phyloP scores from a whole-genome alignment of 1,139 yeast species.

The Suhomyces panamericanus region DNA sequence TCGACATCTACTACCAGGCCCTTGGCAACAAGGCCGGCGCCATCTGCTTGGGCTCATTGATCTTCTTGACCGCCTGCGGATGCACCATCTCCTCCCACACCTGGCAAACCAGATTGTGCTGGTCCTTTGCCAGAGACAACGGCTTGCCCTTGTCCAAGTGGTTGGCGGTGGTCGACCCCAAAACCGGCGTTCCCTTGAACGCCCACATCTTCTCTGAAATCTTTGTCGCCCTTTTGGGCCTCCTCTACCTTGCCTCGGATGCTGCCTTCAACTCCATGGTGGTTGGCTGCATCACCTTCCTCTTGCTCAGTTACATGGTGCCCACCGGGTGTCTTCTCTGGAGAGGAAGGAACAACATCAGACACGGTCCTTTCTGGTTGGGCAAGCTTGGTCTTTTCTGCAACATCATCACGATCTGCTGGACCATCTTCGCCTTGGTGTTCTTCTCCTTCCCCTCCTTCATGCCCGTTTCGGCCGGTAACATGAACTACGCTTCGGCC shows the following conservation, averaged over 20 bases:
- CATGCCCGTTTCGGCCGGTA: slow-evolving; percentile 61
- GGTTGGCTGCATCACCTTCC: slow-evolving; percentile 46
- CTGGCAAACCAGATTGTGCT: slow-evolving; percentile 73
- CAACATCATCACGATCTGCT: slow-evolving; percentile 53
- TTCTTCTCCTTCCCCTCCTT: slow-evolving; percentile 68
- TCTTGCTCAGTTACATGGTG: slow-evolving; percentile 42
- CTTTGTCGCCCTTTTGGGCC: slow-evolving; percentile 42
- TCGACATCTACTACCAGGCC: slow-evolving; percentile 63
- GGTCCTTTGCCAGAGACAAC: slow-evolving; percentile 75
- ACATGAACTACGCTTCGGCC: slow-evolving; percentile 73
- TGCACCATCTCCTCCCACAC: slow-evolving; percentile 73
- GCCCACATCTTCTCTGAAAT: slow-evolving; percentile 45
- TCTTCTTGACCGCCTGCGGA: slow-evolving; percentile 64
- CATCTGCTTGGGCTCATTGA: slow-evolving; percentile 54
- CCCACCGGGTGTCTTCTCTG: slow-evolving; percentile 52
- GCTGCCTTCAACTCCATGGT: slow-evolving; percentile 51
- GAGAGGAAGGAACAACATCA: slow-evolving; percentile 59
- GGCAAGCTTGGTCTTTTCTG: slow-evolving; percentile 60
- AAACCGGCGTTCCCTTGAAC: slow-evolving; percentile 44
- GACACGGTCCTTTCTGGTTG: slow-evolving; percentile 64
- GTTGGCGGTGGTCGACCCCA: slow-evolving; percentile 43
- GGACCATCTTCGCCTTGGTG: slow-evolving; percentile 62
- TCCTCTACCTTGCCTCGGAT: slow-evolving; percentile 42
- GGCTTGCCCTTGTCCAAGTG: slow-evolving; percentile 47
- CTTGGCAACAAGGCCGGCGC: slow-evolving; percentile 57